Percentiles rank a stretch among this genome's conserved stretches.
phyloP scores from a whole-genome alignment of 148 eudicot species.

The Drosera capensis region DNA sequence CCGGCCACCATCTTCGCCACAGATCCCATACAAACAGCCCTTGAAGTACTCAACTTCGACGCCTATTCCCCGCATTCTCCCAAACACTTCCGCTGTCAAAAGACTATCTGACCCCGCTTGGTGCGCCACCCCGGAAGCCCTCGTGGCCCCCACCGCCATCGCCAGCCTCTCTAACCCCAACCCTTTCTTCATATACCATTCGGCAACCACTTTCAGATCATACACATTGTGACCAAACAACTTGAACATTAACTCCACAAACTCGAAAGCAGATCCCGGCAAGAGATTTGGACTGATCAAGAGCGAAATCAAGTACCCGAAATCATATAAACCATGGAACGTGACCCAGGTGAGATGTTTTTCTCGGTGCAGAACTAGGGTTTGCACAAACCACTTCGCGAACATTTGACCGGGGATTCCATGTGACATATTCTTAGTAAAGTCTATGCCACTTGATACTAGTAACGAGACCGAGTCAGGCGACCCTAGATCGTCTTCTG shows the following conservation, averaged over 20 bases:
- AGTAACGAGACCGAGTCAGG: constrained; percentile 1
- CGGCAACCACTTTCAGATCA: constrained; percentile 1
- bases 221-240: neutral
- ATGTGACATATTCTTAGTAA: neutral
- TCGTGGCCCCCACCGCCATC: neutral
- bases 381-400: neutral
- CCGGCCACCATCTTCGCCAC: too few relatives aligned
- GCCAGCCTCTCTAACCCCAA: neutral
- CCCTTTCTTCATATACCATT: too few relatives aligned
- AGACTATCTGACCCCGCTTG: constrained; percentile 1
- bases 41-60: too few relatives aligned
- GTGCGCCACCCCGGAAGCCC: neutral
- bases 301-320: neutral
- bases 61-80: too few relatives aligned
- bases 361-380: neutral
- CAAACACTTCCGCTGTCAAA: too few relatives aligned
- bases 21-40: too few relatives aligned
- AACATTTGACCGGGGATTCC: neutral
- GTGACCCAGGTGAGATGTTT: neutral
- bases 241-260: neutral
- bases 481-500: neutral
- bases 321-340: constrained; percentile 3
- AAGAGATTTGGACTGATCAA: neutral
- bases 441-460: neutral
- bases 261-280: neutral